These are phyloP conservation scores for Paragyromitra xinjiangensis DNA, from an alignment of 495 filamentous ascomycete genomes.

Conservation along the genomic window DNA sequence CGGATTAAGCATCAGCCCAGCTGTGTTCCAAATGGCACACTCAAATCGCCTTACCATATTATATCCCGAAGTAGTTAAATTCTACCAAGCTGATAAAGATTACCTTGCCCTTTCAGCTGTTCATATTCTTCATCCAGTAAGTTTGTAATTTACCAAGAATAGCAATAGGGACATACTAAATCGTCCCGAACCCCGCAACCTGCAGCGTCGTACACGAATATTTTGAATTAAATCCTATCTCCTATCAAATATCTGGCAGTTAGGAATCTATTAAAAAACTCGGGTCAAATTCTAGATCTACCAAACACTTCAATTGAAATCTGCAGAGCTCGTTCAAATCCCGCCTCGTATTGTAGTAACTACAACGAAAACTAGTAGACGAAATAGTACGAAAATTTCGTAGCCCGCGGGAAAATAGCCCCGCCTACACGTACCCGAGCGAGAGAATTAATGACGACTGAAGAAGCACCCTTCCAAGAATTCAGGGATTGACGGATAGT, in stretches of 20 bases:
- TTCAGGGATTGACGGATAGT: background rate
- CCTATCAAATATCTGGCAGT: background rate
- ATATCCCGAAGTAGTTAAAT: background rate
- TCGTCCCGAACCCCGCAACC: background rate
- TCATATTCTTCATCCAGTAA: background rate
- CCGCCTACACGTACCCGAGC: constrained; percentile 4
- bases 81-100: background rate
- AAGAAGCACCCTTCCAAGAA: background rate
- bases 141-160: background rate
- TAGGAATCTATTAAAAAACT: background rate
- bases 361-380: background rate
- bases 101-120: background rate
- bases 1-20: background rate
- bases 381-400: background rate
- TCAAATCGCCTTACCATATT: background rate
- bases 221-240: constrained; percentile 6
- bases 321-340: background rate
- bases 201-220: background rate
- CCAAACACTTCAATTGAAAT: background rate
- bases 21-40: background rate
- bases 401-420: background rate
- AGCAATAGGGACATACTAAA: background rate
- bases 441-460: background rate
- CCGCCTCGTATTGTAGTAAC: background rate
- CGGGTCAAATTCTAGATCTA: background rate